Evolutionary conservation across 106 monocot genomes (phyloP).

Genomic region (Phalaenopsis equestris): DNA sequence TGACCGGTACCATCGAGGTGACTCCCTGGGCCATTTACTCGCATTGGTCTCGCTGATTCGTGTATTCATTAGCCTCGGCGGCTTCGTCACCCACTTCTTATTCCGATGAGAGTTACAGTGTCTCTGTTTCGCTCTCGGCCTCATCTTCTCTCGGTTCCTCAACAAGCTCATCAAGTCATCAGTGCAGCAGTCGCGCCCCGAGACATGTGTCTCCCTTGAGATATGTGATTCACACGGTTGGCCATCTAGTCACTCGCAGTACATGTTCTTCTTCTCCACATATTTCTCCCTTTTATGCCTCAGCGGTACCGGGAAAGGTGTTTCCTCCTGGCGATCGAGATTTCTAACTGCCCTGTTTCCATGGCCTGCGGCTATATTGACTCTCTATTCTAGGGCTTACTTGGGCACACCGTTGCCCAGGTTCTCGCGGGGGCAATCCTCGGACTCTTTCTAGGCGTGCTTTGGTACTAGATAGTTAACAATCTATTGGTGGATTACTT

Average conservation of each 20-base stretch:
- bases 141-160: conserved; percentile 71
- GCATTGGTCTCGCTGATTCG: conserved; percentile 95
- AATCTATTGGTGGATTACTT: conserved; percentile 62
- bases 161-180: conserved; percentile 93
- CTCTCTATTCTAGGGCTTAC: conserved; percentile 91
- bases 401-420: conserved; percentile 92
- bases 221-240: conserved; percentile 92
- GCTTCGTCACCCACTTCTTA: conserved; percentile 89
- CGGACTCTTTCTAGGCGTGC: conserved; percentile 62
- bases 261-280: conserved; percentile 94
- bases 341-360: conserved; percentile 32
- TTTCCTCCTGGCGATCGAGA: conserved; percentile 14
- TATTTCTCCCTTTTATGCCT: conserved; percentile 65
- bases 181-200: conserved; percentile 86
- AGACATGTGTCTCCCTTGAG: conserved; percentile 75
- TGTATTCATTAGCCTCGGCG: conserved; percentile 88
- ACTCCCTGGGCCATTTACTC: conserved; percentile 72
- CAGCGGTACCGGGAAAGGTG: conserved; percentile 1
- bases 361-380: conserved; percentile 74
- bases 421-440: conserved; percentile 79
- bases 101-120: conserved; percentile 96
- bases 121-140: conserved; percentile 70
- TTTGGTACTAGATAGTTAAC: conserved; percentile 90
- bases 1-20: conserved; percentile 80
- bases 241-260: conserved; percentile 96